Percentiles rank a stretch among this genome's conserved stretches.
These are phyloP conservation scores for Malus hybrid DNA, from an alignment of 331 rosid genomes.

Conservation along the genomic window DNA sequence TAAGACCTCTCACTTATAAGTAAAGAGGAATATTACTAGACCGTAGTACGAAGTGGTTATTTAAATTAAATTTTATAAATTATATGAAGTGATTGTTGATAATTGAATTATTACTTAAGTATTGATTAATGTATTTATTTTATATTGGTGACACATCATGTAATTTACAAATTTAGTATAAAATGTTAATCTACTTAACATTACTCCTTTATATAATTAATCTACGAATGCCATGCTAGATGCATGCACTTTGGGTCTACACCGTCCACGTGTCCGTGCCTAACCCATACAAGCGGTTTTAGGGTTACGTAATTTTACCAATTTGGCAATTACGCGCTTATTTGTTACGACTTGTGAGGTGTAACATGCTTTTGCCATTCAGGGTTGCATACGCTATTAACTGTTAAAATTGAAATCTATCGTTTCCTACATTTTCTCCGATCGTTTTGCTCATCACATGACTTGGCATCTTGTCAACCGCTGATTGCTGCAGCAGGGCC, in stretches of 20 bases:
- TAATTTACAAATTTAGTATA: too few relatives aligned
- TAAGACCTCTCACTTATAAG: too few relatives aligned
- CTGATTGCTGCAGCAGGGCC: background rate
- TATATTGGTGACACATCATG: too few relatives aligned
- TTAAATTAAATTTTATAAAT: too few relatives aligned
- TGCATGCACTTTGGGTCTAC: background rate
- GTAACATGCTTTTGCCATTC: background rate
- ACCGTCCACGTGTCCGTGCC: background rate
- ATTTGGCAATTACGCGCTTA: background rate
- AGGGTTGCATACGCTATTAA: background rate
- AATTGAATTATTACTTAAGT: too few relatives aligned
- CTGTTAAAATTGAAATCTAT: background rate
- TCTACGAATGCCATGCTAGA: background rate
- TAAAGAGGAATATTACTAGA: too few relatives aligned
- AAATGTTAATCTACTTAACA: too few relatives aligned
- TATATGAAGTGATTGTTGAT: too few relatives aligned
- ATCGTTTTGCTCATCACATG: background rate
- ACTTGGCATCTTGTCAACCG: background rate
- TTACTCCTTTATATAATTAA: background rate
- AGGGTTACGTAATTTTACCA: background rate
- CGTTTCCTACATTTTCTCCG: conserved; percentile 5
- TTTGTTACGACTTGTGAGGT: background rate
- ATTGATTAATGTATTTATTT: too few relatives aligned
- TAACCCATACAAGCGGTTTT: background rate
- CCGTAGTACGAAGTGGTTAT: too few relatives aligned